Evolutionary conservation across 192 early-diverging fungal species (phyloP), one percentile per base, ranked within the genome.

Genomic region (Coemansia reversa): DNA sequence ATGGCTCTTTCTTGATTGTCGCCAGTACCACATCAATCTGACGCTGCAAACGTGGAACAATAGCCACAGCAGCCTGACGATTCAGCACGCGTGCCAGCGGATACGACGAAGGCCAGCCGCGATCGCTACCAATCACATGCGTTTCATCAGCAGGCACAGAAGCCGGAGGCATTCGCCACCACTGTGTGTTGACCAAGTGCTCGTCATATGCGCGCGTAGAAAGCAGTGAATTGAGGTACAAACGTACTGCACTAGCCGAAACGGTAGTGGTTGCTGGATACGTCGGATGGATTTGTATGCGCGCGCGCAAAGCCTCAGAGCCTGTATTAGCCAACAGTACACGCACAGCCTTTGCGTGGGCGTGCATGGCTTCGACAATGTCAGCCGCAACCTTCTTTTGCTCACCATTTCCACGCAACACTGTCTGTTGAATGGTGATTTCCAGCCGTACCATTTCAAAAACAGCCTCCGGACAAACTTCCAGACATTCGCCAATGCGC

Each of bases 371-470:
- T 0, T 30, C 9, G 12, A 80, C 74, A 22, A 84, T 76, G 18
- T 66, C 62, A 16, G 79, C 74, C 29, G 82, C 82, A 4, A 84
- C 74, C 48, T 70, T 58, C n/a, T 75, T 65, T 52, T 84, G 82
- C 58, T 79, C 77, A 51, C 82, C 82, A 33, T 29, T 51, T 30
- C 77, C 71, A 24, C 39, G 39, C 18, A 84, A 58, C 51, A 84
- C 82, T 0, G 78, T 74, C 39, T 71, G 60, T 55, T 84, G 82
- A 55, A 84, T 73, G 50, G 57, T 48, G 19, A 80, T 76, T 55
- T 84, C 82, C 24, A 84, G 68, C 24, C 62, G 62, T 48, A 84
- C 72, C 82, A 84, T 84, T 54, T 76, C 82, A 29, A 79, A 56
- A 11, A 76, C 77, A 14, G 53, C 74, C 47, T 61, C 65, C 7